phyloP scores from a whole-genome alignment of 2,329 filamentous ascomycete genomes.

The Aspergillus melleus region DNA sequence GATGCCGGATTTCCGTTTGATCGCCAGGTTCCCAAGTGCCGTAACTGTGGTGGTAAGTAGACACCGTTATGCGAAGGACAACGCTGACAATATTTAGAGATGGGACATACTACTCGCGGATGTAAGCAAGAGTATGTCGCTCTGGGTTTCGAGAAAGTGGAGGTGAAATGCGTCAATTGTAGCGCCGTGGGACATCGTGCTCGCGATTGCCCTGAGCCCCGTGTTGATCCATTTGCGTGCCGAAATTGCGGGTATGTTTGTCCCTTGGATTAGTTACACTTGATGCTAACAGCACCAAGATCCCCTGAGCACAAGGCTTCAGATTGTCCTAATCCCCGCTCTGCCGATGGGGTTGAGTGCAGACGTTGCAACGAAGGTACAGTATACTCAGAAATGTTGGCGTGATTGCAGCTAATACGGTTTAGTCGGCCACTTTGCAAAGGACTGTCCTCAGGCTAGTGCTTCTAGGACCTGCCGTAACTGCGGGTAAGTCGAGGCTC shows the following conservation, averaged over 20 bases:
- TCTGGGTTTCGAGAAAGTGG: conserved; percentile 34
- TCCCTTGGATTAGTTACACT: not conserved
- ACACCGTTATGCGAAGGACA: not conserved
- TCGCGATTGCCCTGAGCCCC: conserved; percentile 47
- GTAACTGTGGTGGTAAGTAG: conserved; percentile 49
- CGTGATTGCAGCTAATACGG: not conserved
- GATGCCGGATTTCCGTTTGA: conserved; percentile 55
- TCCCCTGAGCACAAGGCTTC: conserved; percentile 47
- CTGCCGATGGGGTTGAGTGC: conserved; percentile 47
- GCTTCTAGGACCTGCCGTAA: conserved; percentile 44
- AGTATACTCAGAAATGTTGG: not conserved
- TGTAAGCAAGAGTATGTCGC: conserved; percentile 50
- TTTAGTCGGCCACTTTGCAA: conserved; percentile 47
- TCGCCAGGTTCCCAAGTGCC: conserved; percentile 51
- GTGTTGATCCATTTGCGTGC: conserved; percentile 44
- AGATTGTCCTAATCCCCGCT: conserved; percentile 50
- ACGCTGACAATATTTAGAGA: conserved; percentile 31
- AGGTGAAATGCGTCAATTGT: conserved; percentile 55
- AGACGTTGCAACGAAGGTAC: conserved; percentile 45
- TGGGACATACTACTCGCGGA: conserved; percentile 49
- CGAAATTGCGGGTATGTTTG: conserved; percentile 54
- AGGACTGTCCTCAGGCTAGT: conserved; percentile 44
- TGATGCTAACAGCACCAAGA: conserved; percentile 27
- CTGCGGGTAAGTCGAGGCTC: conserved; percentile 40
- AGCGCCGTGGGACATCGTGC: conserved; percentile 48